These are phyloP conservation scores for Eucalyptus curtisii DNA, from an alignment of 345 rosid genomes.

Conservation along the genomic window DNA sequence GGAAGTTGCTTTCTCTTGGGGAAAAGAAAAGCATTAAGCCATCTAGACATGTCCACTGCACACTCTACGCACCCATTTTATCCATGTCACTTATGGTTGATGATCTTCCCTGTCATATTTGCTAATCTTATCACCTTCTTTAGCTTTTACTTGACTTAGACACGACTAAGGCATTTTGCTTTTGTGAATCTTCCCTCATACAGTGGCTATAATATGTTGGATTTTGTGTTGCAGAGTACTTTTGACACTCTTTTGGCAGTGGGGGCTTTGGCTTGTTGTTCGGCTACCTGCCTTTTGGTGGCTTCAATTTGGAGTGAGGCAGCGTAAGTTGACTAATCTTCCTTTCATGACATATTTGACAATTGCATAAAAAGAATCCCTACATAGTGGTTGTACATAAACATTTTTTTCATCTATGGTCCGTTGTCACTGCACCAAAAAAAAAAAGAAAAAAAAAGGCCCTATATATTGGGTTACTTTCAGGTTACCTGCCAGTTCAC, in stretches of 20 bases:
- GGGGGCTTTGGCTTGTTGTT: constrained; percentile 25
- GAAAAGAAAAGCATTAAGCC: neutral
- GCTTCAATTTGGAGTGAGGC: constrained; percentile 3
- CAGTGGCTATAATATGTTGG: neutral
- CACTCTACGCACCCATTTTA: neutral
- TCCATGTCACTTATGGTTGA: neutral
- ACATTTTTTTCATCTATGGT: neutral
- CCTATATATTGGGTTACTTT: neutral
- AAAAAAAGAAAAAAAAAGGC: neutral
- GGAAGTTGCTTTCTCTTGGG: neutral
- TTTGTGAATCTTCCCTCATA: neutral
- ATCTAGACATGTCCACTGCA: neutral
- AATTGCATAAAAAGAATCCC: neutral
- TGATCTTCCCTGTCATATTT: neutral
- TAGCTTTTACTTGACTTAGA: neutral
- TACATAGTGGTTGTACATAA: neutral
- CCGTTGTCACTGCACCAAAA: neutral
- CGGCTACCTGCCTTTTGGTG: constrained; percentile 23
- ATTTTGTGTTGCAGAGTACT: constrained; percentile 41
- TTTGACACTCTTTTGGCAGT: constrained; percentile 49
- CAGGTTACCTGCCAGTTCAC: neutral
- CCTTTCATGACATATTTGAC: neutral
- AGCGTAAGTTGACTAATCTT: constrained; percentile 17
- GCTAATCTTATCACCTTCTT: neutral
- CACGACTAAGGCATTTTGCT: neutral